Evolutionary conservation across 2,329 filamentous ascomycete genomes (phyloP), one percentile per base, ranked within the genome.

Genomic region (Alternaria rosae): DNA sequence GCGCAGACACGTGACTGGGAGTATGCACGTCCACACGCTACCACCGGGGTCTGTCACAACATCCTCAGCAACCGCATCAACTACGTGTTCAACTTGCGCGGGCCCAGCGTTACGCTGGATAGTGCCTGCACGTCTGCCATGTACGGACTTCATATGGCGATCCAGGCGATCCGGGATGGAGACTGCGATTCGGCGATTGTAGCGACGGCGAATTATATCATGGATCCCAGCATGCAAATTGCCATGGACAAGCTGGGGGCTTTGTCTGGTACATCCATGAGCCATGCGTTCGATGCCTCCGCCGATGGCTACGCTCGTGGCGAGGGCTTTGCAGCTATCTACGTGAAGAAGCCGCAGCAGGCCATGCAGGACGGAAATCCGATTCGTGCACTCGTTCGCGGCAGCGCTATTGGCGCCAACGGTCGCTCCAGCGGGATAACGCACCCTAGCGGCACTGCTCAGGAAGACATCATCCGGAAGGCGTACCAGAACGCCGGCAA

Each of bases 331-430:
- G 54, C 10, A 9, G 58, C 62, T 0, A 15, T 76, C 7, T 64
- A 66, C 25, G 4, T 90, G 11, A 89, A 89, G 76, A 20, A 28
- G 8, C 21, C 28, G 3, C 43, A 32, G 10, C 21, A 56, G 21
- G 48, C 50, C 15, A 23, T 65, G 3, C 4, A 26, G 17, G 41
- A 44, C 20, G 41, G 35, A 4, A 42, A 57, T 45, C 58, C 62
- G 4, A 54, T 65, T n/a, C 62, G 62, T 4, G 51, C 44, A 8
- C n/a, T 65, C 13, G 43, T 65, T 6, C 51, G 54, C 6, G 45
- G 52, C 12, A 55, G 38, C 20, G 58, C 58, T 5, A 20, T 53
- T 6, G 59, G 59, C 15, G 21, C 32, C 12, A 51, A 65, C 52
- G 62, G 62, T 7, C 17, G 28, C 5, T 54, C 54, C 3, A 25